These are phyloP conservation scores for Crithidia fasciculata DNA, from an alignment of 208 protist genomes.

Conservation along the genomic window DNA sequence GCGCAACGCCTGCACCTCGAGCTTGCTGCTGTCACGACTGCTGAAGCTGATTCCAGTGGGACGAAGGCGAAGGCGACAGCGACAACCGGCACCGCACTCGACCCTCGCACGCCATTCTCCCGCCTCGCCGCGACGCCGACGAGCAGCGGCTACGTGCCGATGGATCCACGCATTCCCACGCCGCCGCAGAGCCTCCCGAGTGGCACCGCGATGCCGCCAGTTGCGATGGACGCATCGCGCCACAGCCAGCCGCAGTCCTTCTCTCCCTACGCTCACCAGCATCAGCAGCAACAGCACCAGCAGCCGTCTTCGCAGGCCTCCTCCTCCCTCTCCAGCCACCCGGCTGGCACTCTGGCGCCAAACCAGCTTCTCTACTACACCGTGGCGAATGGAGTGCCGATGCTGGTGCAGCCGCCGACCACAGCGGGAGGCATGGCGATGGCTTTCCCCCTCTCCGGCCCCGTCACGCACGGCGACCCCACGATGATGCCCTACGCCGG, in stretches of 20 bases:
- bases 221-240: neutral
- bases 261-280: neutral
- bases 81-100: too few species aligned
- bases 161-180: conserved; percentile 6
- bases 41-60: too few species aligned
- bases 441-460: conserved; percentile 8
- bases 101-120: too few species aligned
- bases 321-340: neutral
- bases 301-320: neutral
- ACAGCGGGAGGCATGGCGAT: conserved; percentile 22
- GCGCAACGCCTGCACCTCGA: neutral
- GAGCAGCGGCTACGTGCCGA: neutral
- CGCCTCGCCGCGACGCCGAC: too few species aligned
- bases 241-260: too few species aligned
- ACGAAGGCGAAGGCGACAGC: too few species aligned
- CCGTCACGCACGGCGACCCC: conserved; percentile 9
- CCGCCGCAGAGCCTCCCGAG: neutral
- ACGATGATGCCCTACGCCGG: neutral
- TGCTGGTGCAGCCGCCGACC: conserved; percentile 27
- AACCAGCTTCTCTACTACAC: conserved; percentile 33
- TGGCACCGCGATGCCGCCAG: neutral
- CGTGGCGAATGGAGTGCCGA: conserved; percentile 24
- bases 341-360: neutral
- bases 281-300: conserved; percentile 11
- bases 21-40: neutral